These are phyloP conservation scores for Retiboletus flavoniger DNA, from an alignment of 1,284 basidiomycete species.

Conservation along the genomic window DNA sequence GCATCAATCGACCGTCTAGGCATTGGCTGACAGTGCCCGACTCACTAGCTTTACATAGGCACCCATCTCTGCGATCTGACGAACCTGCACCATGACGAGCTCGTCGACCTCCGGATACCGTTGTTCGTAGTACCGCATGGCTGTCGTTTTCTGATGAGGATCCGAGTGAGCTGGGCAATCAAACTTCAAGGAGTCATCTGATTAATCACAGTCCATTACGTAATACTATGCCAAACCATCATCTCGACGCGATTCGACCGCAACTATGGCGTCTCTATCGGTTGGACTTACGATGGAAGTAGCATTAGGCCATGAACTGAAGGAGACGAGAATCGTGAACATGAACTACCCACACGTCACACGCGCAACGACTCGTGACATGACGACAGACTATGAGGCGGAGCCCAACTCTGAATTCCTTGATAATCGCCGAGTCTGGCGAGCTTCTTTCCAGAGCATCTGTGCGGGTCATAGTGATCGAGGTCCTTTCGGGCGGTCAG, in stretches of 20 bases:
- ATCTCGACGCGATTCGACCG: too few species aligned
- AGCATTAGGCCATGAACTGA: slow-evolving; percentile 73
- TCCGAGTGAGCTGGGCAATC: background rate
- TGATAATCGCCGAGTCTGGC: slow-evolving; percentile 75
- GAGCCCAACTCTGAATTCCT: slow-evolving; percentile 80
- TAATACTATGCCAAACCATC: background rate
- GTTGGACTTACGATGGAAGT: slow-evolving; percentile 61
- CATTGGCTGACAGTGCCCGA: slow-evolving; percentile 13
- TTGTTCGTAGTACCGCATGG: slow-evolving; percentile 81
- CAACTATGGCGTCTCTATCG: background rate
- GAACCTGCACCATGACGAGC: slow-evolving; percentile 98
- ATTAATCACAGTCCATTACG: background rate
- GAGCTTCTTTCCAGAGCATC: slow-evolving; percentile 95
- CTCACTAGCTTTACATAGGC: slow-evolving; percentile 97
- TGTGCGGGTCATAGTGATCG: slow-evolving; percentile 92
- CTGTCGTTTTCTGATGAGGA: background rate
- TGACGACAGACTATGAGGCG: slow-evolving; percentile 91
- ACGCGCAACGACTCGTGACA: slow-evolving; percentile 67
- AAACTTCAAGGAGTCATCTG: background rate
- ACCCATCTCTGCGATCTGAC: slow-evolving; percentile 99
- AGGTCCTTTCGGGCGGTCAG: slow-evolving; percentile 67
- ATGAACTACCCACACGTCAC: background rate
- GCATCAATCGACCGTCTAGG: background rate
- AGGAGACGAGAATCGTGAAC: slow-evolving; percentile 1
- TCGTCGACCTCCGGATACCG: slow-evolving; percentile 90